Percentiles rank a stretch among this genome's conserved stretches.
These are phyloP conservation scores for Mycena leptocephala DNA, from an alignment of 768 basidiomycete species.

Conservation along the genomic window DNA sequence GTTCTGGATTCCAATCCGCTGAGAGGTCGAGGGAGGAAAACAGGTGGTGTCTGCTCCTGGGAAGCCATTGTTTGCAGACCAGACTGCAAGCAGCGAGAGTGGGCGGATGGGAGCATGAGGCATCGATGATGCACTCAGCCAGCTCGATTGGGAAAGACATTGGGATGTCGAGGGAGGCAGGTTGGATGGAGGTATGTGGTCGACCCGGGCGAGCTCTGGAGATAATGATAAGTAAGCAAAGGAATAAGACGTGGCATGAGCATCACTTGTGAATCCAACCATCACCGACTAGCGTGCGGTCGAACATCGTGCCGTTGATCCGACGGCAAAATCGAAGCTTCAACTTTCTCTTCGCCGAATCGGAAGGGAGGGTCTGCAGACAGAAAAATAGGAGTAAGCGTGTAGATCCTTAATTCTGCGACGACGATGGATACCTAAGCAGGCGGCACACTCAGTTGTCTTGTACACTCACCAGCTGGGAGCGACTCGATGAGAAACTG, in stretches of 20 bases:
- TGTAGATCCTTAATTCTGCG: no score
- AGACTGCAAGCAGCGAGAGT: slow-evolving; percentile 33
- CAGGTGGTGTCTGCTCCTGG: slow-evolving; percentile 34
- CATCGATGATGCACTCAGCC: slow-evolving; percentile 36
- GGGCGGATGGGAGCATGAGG: slow-evolving; percentile 11
- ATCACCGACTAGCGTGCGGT: not conserved
- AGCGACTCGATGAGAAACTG: no score
- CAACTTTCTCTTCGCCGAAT: no score
- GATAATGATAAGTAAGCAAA: not conserved
- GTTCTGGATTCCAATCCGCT: slow-evolving; percentile 30
- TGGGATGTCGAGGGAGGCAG: not conserved
- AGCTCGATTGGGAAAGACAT: slow-evolving; percentile 27
- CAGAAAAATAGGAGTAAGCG: no score
- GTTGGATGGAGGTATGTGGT: no score
- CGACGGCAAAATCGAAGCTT: not conserved
- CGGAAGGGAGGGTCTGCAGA: no score
- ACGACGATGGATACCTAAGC: no score
- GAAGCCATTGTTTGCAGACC: slow-evolving; percentile 38
- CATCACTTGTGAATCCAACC: not conserved
- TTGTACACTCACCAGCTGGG: no score
- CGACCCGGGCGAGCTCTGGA: no score
- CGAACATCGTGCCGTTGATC: not conserved
- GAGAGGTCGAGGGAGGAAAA: slow-evolving; percentile 36
- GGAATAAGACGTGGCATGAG: not conserved
- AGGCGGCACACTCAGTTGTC: no score